Evolutionary conservation across 1,139 yeast species (phyloP).

Genomic region (Debaryomyces subglobosus): DNA sequence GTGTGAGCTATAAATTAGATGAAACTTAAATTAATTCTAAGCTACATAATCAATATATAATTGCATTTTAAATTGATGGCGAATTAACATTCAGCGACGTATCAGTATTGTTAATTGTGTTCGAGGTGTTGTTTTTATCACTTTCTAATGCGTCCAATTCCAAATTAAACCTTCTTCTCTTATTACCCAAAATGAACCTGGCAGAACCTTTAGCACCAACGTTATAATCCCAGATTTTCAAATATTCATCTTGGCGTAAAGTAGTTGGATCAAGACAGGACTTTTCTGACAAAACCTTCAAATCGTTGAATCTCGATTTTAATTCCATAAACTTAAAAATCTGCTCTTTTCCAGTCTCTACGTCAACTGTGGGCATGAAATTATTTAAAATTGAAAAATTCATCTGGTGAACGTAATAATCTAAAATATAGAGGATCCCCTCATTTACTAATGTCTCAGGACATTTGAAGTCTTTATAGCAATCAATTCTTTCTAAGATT

Average conservation of each 20-base stretch:
- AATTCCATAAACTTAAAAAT: slow-evolving; percentile 51
- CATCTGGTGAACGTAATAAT: slow-evolving; percentile 59
- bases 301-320: slow-evolving; percentile 47
- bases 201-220: slow-evolving; percentile 51
- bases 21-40: slow-evolving; percentile 8
- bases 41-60: neutral
- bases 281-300: slow-evolving; percentile 37
- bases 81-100: neutral
- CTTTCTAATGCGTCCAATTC: slow-evolving; percentile 22
- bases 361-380: slow-evolving; percentile 35
- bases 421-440: slow-evolving; percentile 62
- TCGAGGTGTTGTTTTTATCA: slow-evolving; percentile 2
- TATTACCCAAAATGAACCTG: slow-evolving; percentile 58
- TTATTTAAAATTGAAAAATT: slow-evolving; percentile 33
- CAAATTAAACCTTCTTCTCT: slow-evolving; percentile 44
- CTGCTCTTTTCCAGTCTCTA: slow-evolving; percentile 46
- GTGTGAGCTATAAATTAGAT: slow-evolving; percentile 65
- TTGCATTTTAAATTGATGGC: neutral
- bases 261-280: slow-evolving; percentile 45
- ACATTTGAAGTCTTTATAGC: slow-evolving; percentile 46
- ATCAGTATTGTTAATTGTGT: neutral
- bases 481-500: slow-evolving; percentile 36
- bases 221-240: slow-evolving; percentile 51
- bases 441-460: slow-evolving; percentile 59
- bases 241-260: slow-evolving; percentile 48